Base-by-base conservation (phyloP, 2,329 filamentous ascomycete genomes). In the Epichloe bromicola region DNA sequence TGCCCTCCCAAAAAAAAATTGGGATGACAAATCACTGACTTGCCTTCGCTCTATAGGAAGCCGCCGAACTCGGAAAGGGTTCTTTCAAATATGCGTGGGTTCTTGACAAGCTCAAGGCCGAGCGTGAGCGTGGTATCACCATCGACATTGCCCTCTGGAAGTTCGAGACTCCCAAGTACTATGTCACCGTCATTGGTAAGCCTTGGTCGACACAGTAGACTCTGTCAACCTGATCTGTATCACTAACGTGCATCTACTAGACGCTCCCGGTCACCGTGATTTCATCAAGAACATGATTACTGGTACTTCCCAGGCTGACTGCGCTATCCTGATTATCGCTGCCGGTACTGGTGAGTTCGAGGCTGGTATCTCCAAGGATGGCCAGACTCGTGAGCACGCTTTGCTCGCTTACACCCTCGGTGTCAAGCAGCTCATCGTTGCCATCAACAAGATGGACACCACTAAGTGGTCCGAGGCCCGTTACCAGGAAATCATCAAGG, bases 211-310 rank as follows among this genome's bases (percentile, higher is more conserved):
- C 11, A 26, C 1, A 10, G 17, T 20, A 7, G 23, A 33, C 12
- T 23, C 4, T 15, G 5, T 0, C 5, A 8, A 36, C 4, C 10
- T 5, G 17, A 1, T 6, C 15, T 30, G 26, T 19, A n/a, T 20
- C 39, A 2, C 33, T 17, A 2, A 12, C 10, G n/a, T 12, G 8
- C 30, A 36, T 5, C 0, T 1, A 15, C 10, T 62, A 86, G 88
- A 98, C 71, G 93, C 93, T 74, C 93, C 93, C 70, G 93, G 93
- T 78, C 93, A 98, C 79, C 91, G 93, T 93, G 93, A 98, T 73
- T 98, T 97, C 84, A 97, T 98, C 88, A 98, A 98, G 91, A 98
- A 97, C 90, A 98, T 98, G 93, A 98, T 98, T 76, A 97, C 93
- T 86, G 93, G 93, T 90, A 97, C 93, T 71, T 98, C 93, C 75